These are phyloP conservation scores for Aspergillus conjunctus DNA, from an alignment of 495 filamentous ascomycete genomes.

Conservation along the genomic window DNA sequence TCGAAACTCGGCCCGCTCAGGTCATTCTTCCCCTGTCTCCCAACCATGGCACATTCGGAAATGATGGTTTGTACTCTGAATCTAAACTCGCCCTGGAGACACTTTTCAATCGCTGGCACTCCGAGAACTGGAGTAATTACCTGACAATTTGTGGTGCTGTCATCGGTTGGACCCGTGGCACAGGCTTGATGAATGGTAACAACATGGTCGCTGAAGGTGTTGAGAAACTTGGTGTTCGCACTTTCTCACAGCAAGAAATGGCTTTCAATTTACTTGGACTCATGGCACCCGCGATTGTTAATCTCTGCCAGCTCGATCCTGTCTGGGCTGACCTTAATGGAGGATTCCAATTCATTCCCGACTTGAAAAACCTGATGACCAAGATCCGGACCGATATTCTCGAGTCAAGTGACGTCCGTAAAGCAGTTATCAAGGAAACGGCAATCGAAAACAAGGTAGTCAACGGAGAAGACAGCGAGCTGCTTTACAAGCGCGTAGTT, in stretches of 20 bases:
- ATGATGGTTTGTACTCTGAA: slow-evolving; percentile 96
- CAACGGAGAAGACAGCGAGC: slow-evolving; percentile 89
- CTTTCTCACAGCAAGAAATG: slow-evolving; percentile 99
- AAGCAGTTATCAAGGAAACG: slow-evolving; percentile 92
- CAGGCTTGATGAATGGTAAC: slow-evolving; percentile 96
- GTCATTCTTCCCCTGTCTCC: slow-evolving; percentile 95
- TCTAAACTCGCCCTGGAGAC: slow-evolving; percentile 97
- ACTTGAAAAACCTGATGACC: slow-evolving; percentile 93
- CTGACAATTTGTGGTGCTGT: slow-evolving; percentile 98
- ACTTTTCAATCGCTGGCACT: slow-evolving; percentile 97
- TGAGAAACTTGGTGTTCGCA: slow-evolving; percentile 93
- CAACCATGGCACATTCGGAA: slow-evolving; percentile 98
- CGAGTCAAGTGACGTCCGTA: slow-evolving; percentile 91
- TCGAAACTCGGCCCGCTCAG: slow-evolving; percentile 93
- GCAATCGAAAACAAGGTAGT: slow-evolving; percentile 97
- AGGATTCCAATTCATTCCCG: slow-evolving; percentile 94
- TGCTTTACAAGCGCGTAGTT: slow-evolving; percentile 89
- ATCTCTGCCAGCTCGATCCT: slow-evolving; percentile 93
- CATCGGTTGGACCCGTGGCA: slow-evolving; percentile 99
- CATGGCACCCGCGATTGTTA: slow-evolving; percentile 91
- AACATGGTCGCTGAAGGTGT: slow-evolving; percentile 97
- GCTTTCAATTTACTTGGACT: slow-evolving; percentile 97
- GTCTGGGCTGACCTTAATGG: slow-evolving; percentile 98
- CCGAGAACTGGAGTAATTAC: slow-evolving; percentile 96
- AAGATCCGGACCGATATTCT: slow-evolving; percentile 86